A percentile compares a stretch with the other conserved stretches of the same genome.
phyloP scores from a whole-genome alignment of 148 eudicot genomes.

The Nepenthes gracilis region DNA sequence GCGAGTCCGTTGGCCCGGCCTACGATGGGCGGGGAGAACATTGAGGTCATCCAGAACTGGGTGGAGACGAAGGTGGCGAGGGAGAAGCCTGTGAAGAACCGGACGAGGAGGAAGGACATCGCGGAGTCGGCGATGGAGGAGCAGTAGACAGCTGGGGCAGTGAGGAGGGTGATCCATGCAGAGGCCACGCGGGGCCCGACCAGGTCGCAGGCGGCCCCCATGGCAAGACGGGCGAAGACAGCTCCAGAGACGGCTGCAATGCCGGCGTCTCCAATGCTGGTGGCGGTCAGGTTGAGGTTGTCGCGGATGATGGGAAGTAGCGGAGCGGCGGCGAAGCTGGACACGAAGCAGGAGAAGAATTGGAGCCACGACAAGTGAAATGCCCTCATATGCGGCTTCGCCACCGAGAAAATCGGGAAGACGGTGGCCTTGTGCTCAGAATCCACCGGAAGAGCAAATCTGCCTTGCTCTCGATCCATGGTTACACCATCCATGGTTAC shows the following conservation, averaged over 20 bases:
- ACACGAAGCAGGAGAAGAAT: slow-evolving; percentile 26
- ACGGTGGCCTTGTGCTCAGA: slow-evolving; percentile 29
- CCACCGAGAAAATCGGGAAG: slow-evolving; percentile 21
- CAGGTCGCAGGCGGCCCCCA: slow-evolving; percentile 37
- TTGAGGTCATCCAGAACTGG: slow-evolving; percentile 52
- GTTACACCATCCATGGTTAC: not conserved
- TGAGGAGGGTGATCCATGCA: slow-evolving; percentile 20
- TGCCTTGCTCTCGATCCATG: not conserved
- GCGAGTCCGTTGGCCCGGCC: slow-evolving; percentile 45
- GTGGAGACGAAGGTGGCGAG: slow-evolving; percentile 37
- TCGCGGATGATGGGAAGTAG: slow-evolving; percentile 38
- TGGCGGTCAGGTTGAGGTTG: slow-evolving; percentile 24
- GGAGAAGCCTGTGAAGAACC: slow-evolving; percentile 38
- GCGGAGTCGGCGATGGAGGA: slow-evolving; percentile 16
- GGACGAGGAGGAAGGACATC: slow-evolving; percentile 14
- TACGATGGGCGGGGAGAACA: slow-evolving; percentile 35
- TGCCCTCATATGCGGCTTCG: slow-evolving; percentile 32
- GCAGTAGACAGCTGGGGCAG: slow-evolving; percentile 33
- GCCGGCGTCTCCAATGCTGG: slow-evolving; percentile 29
- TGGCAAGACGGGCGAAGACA: slow-evolving; percentile 29
- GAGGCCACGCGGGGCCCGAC: slow-evolving; percentile 30
- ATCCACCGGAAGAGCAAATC: slow-evolving; percentile 29
- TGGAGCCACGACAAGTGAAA: slow-evolving; percentile 33
- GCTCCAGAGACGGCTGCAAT: slow-evolving; percentile 35
- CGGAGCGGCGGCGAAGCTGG: slow-evolving; percentile 36